Conservation (phyloP, 768 basidiomycete species). For the Epithele typhae region DNA sequence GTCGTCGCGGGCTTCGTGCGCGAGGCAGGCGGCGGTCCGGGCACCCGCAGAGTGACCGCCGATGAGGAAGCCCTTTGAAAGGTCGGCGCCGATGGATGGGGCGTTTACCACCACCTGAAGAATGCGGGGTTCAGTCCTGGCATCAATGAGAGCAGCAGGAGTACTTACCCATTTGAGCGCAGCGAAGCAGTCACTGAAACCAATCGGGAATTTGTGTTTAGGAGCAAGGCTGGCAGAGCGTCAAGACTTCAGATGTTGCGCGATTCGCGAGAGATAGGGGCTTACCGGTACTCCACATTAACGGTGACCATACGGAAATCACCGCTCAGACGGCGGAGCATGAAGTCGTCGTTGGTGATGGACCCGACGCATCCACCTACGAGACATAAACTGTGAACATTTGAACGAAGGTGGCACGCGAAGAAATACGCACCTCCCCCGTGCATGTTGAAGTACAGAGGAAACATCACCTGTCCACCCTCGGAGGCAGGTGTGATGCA, state of each 20-base stretch:
- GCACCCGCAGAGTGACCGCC: slow-evolving; percentile 24
- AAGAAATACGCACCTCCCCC: slow-evolving; percentile 10
- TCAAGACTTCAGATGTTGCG: too few species aligned
- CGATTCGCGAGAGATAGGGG: neutral
- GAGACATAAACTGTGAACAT: neutral
- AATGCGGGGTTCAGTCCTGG: neutral
- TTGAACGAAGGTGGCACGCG: too few species aligned
- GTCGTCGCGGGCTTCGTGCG: slow-evolving; percentile 24
- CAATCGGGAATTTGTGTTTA: too few species aligned
- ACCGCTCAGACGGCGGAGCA: slow-evolving; percentile 14
- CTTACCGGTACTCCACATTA: slow-evolving; percentile 16
- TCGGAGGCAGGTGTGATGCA: neutral
- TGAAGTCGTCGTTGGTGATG: slow-evolving; percentile 16
- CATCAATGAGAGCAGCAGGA: too few species aligned
- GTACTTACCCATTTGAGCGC: slow-evolving; percentile 23
- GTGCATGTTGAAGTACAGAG: slow-evolving; percentile 8
- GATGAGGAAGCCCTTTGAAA: slow-evolving; percentile 23
- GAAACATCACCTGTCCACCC: slow-evolving; percentile 1
- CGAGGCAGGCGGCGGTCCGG: slow-evolving; percentile 19
- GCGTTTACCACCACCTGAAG: slow-evolving; percentile 12
- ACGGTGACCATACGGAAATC: slow-evolving; percentile 17
- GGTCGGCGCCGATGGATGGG: slow-evolving; percentile 9
- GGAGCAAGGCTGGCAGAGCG: too few species aligned
- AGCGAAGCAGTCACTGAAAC: slow-evolving; percentile 18
- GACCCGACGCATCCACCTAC: slow-evolving; percentile 6